phyloP scores from a whole-genome alignment of 2,329 filamentous ascomycete genomes.

The Cladosporium sp. region DNA sequence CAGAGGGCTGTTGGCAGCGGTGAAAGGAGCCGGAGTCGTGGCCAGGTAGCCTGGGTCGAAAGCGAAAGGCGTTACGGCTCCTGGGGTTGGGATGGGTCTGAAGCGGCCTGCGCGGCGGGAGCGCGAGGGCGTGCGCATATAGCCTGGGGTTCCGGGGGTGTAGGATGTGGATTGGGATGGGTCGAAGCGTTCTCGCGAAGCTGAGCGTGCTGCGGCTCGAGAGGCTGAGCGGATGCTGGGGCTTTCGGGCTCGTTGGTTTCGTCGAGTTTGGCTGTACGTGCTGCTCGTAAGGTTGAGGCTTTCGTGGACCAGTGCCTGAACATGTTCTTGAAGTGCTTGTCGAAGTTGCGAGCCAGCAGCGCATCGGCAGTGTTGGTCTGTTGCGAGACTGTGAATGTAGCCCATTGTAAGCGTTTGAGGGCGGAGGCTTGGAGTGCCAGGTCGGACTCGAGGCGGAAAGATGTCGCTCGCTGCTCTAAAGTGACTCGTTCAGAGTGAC shows the following conservation, averaged over 20 bases:
- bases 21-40: slow-evolving; percentile 31
- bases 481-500: slow-evolving; percentile 27
- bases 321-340: slow-evolving; percentile 56
- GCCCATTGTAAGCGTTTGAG: slow-evolving; percentile 60
- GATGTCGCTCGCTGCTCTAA: slow-evolving; percentile 46
- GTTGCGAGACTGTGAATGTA: slow-evolving; percentile 55
- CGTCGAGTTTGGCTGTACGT: slow-evolving; percentile 20
- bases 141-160: slow-evolving; percentile 32
- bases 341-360: slow-evolving; percentile 54
- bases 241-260: slow-evolving; percentile 29
- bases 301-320: slow-evolving; percentile 56
- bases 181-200: slow-evolving; percentile 9
- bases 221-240: slow-evolving; percentile 35
- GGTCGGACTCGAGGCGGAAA: slow-evolving; percentile 49
- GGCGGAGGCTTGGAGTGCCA: slow-evolving; percentile 47
- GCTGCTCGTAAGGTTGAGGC: slow-evolving; percentile 34
- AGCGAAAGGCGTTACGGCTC: slow-evolving; percentile 32
- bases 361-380: slow-evolving; percentile 54
- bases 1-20: slow-evolving; percentile 1
- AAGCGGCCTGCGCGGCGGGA: slow-evolving; percentile 30
- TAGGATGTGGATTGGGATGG: background rate
- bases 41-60: slow-evolving; percentile 30
- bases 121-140: slow-evolving; percentile 49
- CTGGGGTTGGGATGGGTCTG: slow-evolving; percentile 33
- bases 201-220: slow-evolving; percentile 29